A percentile compares a stretch with the other conserved stretches of the same genome.
Evolutionary conservation across 176 grass and related monocot genomes (phyloP).

Genomic region (Dactylis glomerata): DNA sequence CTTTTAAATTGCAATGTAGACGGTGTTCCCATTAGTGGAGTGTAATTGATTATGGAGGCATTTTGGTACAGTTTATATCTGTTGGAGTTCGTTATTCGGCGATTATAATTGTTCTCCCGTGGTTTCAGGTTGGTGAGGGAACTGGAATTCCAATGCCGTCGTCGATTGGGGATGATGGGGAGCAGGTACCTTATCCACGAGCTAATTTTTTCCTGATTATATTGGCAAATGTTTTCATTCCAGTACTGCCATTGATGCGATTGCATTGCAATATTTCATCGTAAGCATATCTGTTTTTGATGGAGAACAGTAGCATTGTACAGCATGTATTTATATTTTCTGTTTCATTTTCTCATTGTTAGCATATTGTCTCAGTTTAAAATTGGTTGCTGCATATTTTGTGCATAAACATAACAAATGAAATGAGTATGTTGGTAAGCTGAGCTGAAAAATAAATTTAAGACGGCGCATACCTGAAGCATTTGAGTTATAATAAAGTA

Average conservation of each 20-base stretch:
- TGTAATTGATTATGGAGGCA: neutral
- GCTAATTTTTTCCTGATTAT: neutral
- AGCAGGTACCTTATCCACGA: constrained; percentile 40
- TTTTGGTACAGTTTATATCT: neutral
- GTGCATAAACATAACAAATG: constrained; percentile 11
- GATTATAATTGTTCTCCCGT: neutral
- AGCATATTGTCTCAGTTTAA: neutral
- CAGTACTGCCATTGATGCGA: neutral
- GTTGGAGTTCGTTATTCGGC: neutral
- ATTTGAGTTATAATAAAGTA: neutral
- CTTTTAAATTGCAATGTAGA: neutral
- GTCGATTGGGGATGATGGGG: constrained; percentile 49
- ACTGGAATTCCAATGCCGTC: constrained; percentile 44
- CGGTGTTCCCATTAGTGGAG: neutral
- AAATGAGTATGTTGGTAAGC: neutral
- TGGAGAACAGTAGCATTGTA: no score
- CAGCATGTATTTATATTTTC: no score
- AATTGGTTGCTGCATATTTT: neutral
- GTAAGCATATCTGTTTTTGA: neutral
- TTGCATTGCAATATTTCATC: neutral
- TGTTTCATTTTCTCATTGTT: no score
- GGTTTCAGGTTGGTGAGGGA: constrained; percentile 34
- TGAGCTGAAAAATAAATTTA: neutral
- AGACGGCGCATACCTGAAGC: neutral
- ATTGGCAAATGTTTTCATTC: neutral